Evolutionary conservation across 768 basidiomycete species (phyloP).

Genomic region (Boletus patriciae): DNA sequence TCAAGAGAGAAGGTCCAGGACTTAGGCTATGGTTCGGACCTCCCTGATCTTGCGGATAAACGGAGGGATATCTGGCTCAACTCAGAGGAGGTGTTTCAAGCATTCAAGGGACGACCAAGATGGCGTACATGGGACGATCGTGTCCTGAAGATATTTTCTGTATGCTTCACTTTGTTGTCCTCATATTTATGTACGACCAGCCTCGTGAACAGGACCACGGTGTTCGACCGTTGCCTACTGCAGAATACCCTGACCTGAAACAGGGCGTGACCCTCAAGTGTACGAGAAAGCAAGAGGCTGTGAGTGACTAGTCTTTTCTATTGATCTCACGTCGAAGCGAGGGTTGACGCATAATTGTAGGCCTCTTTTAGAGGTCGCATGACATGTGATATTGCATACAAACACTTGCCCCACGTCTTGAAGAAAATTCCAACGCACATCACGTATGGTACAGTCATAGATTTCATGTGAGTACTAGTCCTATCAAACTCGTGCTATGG

Average conservation of each 20-base stretch:
- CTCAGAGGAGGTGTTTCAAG: background rate
- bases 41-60: background rate
- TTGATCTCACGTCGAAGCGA: too few relatives aligned
- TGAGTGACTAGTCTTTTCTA: background rate
- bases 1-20: background rate
- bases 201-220: background rate
- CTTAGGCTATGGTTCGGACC: background rate
- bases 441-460: background rate
- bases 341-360: background rate
- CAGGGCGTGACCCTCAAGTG: constrained; percentile 6
- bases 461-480: background rate
- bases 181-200: background rate
- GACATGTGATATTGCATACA: background rate
- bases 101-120: background rate
- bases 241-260: background rate
- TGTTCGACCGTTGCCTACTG: constrained; percentile 4
- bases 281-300: background rate
- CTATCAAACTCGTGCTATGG: background rate
- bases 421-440: constrained; percentile 2
- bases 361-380: background rate
- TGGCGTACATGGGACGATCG: constrained; percentile 7
- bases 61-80: constrained; percentile 4
- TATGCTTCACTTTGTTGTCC: background rate
- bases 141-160: constrained; percentile 1
- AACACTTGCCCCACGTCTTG: background rate